Evolutionary conservation across 2,329 filamentous ascomycete species (phyloP).

Genomic region (Aspergillus neoniger): DNA sequence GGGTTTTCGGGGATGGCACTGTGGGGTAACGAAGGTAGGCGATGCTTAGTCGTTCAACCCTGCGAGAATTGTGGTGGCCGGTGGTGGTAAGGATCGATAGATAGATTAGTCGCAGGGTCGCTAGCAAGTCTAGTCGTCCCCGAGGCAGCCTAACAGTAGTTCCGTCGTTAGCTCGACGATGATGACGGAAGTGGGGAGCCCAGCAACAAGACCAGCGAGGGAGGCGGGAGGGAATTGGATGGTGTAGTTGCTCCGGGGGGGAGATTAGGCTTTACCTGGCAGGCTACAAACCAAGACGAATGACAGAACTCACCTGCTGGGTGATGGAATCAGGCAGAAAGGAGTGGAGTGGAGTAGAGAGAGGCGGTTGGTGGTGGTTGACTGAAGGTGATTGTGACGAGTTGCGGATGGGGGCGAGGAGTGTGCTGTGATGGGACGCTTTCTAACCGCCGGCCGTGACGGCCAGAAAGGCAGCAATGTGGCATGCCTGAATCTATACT

Average conservation of each 20-base stretch:
- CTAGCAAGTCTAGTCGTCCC: constrained; percentile 1
- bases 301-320: background rate
- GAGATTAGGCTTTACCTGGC: background rate
- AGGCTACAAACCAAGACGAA: background rate
- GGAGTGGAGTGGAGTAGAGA: background rate
- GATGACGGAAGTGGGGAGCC: constrained; percentile 4
- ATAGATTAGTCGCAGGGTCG: constrained; percentile 1
- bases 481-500: background rate
- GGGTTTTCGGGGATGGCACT: background rate
- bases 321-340: background rate
- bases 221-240: background rate
- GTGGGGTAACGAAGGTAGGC: constrained; percentile 1
- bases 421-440: background rate
- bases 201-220: background rate
- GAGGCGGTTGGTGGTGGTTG: background rate
- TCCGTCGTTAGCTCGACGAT: constrained; percentile 5
- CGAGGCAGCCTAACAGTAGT: constrained; percentile 3
- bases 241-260: background rate
- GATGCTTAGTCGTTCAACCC: constrained; percentile 3
- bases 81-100: constrained; percentile 2
- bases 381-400: background rate
- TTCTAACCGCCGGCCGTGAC: constrained; percentile 7
- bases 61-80: constrained; percentile 1
- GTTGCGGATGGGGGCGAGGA: background rate
- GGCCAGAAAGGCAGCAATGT: background rate